Evolutionary conservation across 176 grass and related monocot genomes (phyloP).

Genomic region (Stipa capillata): DNA sequence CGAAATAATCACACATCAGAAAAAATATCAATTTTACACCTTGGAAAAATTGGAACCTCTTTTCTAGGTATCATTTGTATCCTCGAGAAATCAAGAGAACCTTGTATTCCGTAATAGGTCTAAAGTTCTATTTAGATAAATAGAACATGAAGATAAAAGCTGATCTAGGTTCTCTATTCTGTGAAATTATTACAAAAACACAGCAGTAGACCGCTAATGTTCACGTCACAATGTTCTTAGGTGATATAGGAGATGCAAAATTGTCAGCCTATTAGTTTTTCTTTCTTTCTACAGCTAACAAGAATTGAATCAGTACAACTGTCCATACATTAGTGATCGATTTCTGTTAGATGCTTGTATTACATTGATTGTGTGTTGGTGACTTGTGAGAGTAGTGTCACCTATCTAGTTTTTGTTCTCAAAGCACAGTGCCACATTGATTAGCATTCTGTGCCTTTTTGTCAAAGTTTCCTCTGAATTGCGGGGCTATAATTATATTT

Average conservation of each 20-base stretch:
- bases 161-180: neutral
- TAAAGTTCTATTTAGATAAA: neutral
- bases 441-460: neutral
- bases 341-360: neutral
- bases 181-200: neutral
- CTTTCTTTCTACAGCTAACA: neutral
- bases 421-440: neutral
- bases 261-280: neutral
- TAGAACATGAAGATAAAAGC: neutral
- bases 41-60: neutral
- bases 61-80: neutral
- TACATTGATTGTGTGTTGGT: neutral
- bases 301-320: neutral
- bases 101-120: neutral
- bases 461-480: neutral
- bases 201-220: neutral
- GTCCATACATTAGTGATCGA: neutral
- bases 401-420: neutral
- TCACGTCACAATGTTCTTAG: neutral
- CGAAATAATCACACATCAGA: neutral
- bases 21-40: neutral
- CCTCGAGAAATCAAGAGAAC: neutral
- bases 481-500: neutral
- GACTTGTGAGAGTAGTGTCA: neutral
- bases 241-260: neutral